These are phyloP conservation scores for Aspergillus taichungensis DNA, from an alignment of 495 filamentous ascomycete genomes.

Conservation along the genomic window DNA sequence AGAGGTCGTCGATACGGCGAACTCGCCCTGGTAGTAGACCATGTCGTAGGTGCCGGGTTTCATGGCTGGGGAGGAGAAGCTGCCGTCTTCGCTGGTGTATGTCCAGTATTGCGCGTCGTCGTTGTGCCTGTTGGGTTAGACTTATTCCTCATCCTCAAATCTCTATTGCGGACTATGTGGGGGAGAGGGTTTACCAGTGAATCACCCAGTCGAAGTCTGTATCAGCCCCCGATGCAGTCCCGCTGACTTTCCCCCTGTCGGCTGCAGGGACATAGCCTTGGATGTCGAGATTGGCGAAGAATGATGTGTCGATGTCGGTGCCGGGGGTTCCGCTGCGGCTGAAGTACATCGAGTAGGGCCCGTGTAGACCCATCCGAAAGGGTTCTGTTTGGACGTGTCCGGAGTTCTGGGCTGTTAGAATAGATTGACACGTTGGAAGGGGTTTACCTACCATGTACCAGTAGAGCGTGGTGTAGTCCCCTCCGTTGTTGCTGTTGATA, in stretches of 20 bases:
- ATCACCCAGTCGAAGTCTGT: constrained; percentile 44
- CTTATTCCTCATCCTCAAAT: background rate
- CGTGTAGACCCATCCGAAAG: constrained; percentile 57
- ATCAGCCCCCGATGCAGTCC: constrained; percentile 45
- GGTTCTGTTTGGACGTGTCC: constrained; percentile 48
- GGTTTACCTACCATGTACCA: constrained; percentile 50
- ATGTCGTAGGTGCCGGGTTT: constrained; percentile 60
- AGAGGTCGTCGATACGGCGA: constrained; percentile 41
- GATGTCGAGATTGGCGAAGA: constrained; percentile 48
- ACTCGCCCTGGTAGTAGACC: constrained; percentile 58
- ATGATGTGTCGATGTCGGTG: constrained; percentile 46
- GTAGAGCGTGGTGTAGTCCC: constrained; percentile 48
- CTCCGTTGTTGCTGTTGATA: constrained; percentile 57
- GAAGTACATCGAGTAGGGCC: constrained; percentile 55
- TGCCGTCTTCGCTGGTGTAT: constrained; percentile 41
- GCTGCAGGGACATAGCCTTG: constrained; percentile 48
- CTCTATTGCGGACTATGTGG: background rate
- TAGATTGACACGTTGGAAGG: background rate
- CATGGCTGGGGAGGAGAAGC: constrained; percentile 56
- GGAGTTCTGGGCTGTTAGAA: constrained; percentile 8
- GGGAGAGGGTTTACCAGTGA: constrained; percentile 38
- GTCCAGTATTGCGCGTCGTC: constrained; percentile 55
- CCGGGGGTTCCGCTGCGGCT: constrained; percentile 48
- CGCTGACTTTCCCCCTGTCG: constrained; percentile 48
- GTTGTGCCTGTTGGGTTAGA: constrained; percentile 35